Evolutionary conservation across 176 grass and related monocot species (phyloP).

Genomic region (Phyllostachys edulis): DNA sequence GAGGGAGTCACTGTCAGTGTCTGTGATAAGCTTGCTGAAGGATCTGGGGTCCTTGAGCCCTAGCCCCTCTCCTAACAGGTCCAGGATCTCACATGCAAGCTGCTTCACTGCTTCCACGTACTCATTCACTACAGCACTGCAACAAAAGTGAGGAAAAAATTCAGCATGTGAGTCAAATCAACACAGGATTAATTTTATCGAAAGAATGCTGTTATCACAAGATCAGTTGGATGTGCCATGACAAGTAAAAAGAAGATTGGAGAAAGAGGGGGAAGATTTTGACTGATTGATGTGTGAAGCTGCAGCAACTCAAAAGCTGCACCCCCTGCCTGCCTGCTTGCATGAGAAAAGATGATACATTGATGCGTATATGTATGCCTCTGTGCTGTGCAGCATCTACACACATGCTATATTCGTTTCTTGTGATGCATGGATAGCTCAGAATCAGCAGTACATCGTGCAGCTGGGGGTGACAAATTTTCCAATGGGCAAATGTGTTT

Average conservation of each 20-base stretch:
- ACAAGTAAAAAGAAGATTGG: constrained; percentile 29
- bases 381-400: constrained; percentile 35
- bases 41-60: constrained; percentile 58
- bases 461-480: constrained; percentile 34
- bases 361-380: constrained; percentile 29
- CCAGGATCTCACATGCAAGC: constrained; percentile 84
- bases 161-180: constrained; percentile 32
- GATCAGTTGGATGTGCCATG: constrained; percentile 20
- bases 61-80: constrained; percentile 79
- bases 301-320: constrained; percentile 50
- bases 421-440: constrained; percentile 43
- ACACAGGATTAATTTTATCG: constrained; percentile 8
- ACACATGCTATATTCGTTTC: constrained; percentile 47
- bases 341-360: constrained; percentile 28
- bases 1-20: constrained; percentile 79
- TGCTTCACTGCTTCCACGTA: constrained; percentile 73
- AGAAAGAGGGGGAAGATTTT: constrained; percentile 35
- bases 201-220: constrained; percentile 25
- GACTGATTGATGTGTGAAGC: constrained; percentile 48
- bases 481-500: constrained; percentile 40
- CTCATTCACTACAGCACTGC: constrained; percentile 84
- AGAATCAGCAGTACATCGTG: constrained; percentile 40
- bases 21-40: constrained; percentile 65
- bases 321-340: constrained; percentile 21
- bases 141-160: constrained; percentile 28